These are phyloP conservation scores for Metrosideros polymorpha DNA, from an alignment of 441 rosid species.

Conservation along the genomic window DNA sequence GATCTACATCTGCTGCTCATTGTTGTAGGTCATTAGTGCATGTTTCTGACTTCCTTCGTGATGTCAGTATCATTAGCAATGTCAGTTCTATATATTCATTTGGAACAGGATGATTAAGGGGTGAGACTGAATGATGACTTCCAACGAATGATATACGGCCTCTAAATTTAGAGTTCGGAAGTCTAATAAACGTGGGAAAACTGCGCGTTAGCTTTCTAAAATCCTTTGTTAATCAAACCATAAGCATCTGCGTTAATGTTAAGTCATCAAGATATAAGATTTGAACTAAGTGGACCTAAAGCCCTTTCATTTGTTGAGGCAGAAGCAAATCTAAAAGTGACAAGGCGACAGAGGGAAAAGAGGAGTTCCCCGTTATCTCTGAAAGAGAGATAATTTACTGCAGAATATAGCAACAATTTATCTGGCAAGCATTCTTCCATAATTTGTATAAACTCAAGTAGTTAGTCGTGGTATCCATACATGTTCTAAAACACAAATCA, in stretches of 20 bases:
- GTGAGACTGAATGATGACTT: not conserved
- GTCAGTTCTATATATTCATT: not conserved
- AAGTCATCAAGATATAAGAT: not conserved
- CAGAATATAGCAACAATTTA: not conserved
- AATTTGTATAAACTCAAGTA: not conserved
- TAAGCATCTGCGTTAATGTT: no score
- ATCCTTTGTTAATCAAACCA: not conserved
- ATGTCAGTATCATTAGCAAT: not conserved
- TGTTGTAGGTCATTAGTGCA: not conserved
- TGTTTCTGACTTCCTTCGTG: not conserved
- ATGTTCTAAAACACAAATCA: not conserved
- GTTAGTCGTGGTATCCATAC: not conserved
- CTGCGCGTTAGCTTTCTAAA: not conserved
- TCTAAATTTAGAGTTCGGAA: not conserved
- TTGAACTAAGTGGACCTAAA: not conserved
- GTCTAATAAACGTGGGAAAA: not conserved
- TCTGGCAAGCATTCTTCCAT: not conserved
- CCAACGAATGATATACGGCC: not conserved
- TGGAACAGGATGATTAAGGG: not conserved
- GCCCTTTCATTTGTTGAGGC: not conserved
- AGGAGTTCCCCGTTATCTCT: not conserved
- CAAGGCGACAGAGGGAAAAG: not conserved
- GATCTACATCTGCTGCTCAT: not conserved
- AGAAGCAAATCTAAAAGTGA: not conserved
- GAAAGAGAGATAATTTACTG: not conserved